phyloP scores from a whole-genome alignment of 331 rosid species.

The Malus hybrid region DNA sequence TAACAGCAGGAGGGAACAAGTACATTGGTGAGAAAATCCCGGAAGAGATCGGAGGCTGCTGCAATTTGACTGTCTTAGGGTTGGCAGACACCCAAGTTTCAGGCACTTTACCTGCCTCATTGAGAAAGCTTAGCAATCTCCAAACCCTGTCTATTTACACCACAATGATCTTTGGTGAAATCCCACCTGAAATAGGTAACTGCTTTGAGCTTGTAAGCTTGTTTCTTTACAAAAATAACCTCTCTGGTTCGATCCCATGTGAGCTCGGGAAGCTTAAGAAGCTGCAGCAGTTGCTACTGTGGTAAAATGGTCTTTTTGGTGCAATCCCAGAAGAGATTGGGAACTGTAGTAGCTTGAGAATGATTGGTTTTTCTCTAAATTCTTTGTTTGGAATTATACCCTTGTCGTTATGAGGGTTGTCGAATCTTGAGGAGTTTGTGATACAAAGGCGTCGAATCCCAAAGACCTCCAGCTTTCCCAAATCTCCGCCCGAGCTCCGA shows the following conservation, averaged over 20 bases:
- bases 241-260: constrained; percentile 75
- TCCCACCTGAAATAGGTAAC: constrained; percentile 76
- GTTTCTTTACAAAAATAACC: constrained; percentile 71
- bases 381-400: constrained; percentile 80
- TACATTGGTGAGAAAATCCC: constrained; percentile 68
- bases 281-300: constrained; percentile 60
- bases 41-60: constrained; percentile 62
- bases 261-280: constrained; percentile 76
- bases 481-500: constrained; percentile 17
- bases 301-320: constrained; percentile 83
- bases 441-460: constrained; percentile 63
- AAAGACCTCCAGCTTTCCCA: constrained; percentile 66
- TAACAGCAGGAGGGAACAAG: constrained; percentile 79
- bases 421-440: constrained; percentile 75
- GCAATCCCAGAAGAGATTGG: constrained; percentile 81
- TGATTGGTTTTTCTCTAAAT: constrained; percentile 72
- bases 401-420: constrained; percentile 45
- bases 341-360: constrained; percentile 65
- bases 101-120: constrained; percentile 67
- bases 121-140: constrained; percentile 59
- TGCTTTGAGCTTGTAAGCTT: constrained; percentile 79
- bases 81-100: constrained; percentile 73
- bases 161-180: constrained; percentile 85
- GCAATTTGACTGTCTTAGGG: constrained; percentile 72
- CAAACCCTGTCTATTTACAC: constrained; percentile 76